Percentiles rank a stretch among this genome's conserved stretches.
These are phyloP conservation scores for Calonectria pseudoreteaudii DNA, from an alignment of 2,329 filamentous ascomycete species.

Conservation along the genomic window DNA sequence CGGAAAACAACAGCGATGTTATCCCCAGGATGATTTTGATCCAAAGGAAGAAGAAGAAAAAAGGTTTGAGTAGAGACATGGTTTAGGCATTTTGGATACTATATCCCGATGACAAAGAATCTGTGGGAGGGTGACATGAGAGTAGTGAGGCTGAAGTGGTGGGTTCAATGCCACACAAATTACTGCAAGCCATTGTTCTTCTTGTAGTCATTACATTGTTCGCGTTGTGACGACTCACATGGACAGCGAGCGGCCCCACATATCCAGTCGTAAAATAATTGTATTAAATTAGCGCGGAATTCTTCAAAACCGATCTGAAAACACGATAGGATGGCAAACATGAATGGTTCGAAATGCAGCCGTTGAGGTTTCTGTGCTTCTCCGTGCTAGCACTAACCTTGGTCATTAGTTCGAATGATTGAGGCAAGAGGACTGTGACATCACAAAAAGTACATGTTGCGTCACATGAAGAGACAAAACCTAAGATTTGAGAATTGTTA, in stretches of 20 bases:
- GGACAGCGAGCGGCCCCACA: neutral
- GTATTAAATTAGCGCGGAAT: neutral
- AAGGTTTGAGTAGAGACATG: neutral
- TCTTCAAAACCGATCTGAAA: neutral
- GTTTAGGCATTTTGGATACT: neutral
- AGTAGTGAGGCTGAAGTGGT: neutral
- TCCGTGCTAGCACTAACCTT: neutral
- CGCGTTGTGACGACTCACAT: neutral
- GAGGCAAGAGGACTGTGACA: neutral
- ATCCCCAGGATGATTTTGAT: neutral
- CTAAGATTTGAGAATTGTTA: neutral
- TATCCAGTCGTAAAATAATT: neutral
- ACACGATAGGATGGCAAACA: neutral
- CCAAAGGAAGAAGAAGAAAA: neutral
- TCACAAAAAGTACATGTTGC: neutral
- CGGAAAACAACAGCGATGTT: neutral
- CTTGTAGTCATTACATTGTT: neutral
- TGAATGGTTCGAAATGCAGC: neutral
- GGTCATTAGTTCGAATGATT: neutral
- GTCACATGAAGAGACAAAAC: neutral
- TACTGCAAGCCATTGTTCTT: conserved; percentile 9
- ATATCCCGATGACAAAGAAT: conserved; percentile 34
- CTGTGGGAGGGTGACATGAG: neutral
- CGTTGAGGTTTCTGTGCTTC: neutral
- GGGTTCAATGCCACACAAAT: neutral